Evolutionary conservation across 352 stramenopile species (phyloP), one percentile per base, ranked within the genome.

Genomic region (Pythium coloratum): DNA sequence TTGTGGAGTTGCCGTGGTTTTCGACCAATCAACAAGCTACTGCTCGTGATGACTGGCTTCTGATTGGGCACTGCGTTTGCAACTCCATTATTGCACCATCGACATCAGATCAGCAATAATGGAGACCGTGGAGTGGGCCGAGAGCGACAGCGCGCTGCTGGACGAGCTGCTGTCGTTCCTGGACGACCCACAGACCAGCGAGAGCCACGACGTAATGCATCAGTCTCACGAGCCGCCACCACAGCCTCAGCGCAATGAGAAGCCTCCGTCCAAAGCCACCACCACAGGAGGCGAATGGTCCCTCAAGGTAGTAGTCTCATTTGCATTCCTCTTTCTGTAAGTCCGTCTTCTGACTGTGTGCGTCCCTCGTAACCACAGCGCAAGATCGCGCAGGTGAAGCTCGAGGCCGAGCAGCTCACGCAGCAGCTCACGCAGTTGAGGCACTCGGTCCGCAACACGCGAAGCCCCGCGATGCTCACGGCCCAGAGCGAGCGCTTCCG

Each of bases 121-220:
- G 28, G 34, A 49, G 32, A 47, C 32, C 32, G 18, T 20, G 33
- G 36, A 2, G 54, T 59, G 54, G 34, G n/a, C 33, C 56, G 36
- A 62, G 28, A 44, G 53, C 53, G 32, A 53, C 56, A 36, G 47
- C 56, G 40, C 56, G 26, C 40, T 62, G 10, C 56, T 62, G 34
- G 56, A 62, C 24, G 56, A 62, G 30, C 54, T 59, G 6, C 33
- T 59, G 26, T 46, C 54, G 32, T 47, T 59, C 33, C 54, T 59
- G 4, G 54, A 59, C 36, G 54, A 44, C 6, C 26, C 30, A 14
- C 3, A 30, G 32, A 16, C 33, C 12, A 18, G 40, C 16, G 40
- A 47, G 40, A 47, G 40, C 40, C 9, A 14, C 14, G 40, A 47
- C 1, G 40, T 10, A 20, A 2, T 2, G 40, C 0, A 5, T 20